Evolutionary conservation across 2,329 filamentous ascomycete genomes (phyloP).

Genomic region (Epichloe glyceriae): DNA sequence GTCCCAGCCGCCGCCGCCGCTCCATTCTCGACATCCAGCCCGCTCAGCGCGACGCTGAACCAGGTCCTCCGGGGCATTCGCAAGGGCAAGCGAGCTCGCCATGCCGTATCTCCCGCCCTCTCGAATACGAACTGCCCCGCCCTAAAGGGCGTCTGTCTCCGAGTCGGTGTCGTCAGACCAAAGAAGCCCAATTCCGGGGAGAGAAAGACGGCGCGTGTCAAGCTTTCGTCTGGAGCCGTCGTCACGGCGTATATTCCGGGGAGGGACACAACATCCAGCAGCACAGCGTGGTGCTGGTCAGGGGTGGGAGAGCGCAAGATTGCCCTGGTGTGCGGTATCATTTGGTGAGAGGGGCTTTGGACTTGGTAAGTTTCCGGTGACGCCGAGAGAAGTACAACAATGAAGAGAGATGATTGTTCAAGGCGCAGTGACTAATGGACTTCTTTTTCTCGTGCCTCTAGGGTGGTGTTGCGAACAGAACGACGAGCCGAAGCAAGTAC

Average conservation of each 20-base stretch:
- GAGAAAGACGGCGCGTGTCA: slow-evolving; percentile 85
- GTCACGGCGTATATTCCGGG: slow-evolving; percentile 88
- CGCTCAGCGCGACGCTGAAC: slow-evolving; percentile 52
- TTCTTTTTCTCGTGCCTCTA: slow-evolving; percentile 24
- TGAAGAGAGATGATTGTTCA: not conserved
- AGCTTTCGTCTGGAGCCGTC: slow-evolving; percentile 74
- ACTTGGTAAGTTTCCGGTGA: slow-evolving; percentile 56
- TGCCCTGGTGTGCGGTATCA: slow-evolving; percentile 97
- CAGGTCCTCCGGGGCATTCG: slow-evolving; percentile 69
- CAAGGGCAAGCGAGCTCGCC: slow-evolving; percentile 64
- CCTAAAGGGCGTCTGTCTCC: slow-evolving; percentile 91
- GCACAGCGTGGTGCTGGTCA: slow-evolving; percentile 93
- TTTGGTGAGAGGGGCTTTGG: slow-evolving; percentile 78
- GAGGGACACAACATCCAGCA: slow-evolving; percentile 99
- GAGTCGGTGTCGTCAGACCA: slow-evolving; percentile 84
- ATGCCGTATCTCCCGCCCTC: slow-evolving; percentile 79
- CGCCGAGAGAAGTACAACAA: too few species aligned
- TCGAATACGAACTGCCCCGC: slow-evolving; percentile 54
- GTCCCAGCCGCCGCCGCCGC: slow-evolving; percentile 15
- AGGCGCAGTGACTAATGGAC: not conserved
- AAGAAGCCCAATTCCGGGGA: slow-evolving; percentile 99
- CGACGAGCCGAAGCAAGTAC: slow-evolving; percentile 85
- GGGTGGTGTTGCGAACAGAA: slow-evolving; percentile 81
- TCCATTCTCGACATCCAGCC: slow-evolving; percentile 44
- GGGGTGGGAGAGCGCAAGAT: slow-evolving; percentile 87